phyloP scores from a whole-genome alignment of 2,329 filamentous ascomycete genomes.

The Ophiostoma angusticollis region DNA sequence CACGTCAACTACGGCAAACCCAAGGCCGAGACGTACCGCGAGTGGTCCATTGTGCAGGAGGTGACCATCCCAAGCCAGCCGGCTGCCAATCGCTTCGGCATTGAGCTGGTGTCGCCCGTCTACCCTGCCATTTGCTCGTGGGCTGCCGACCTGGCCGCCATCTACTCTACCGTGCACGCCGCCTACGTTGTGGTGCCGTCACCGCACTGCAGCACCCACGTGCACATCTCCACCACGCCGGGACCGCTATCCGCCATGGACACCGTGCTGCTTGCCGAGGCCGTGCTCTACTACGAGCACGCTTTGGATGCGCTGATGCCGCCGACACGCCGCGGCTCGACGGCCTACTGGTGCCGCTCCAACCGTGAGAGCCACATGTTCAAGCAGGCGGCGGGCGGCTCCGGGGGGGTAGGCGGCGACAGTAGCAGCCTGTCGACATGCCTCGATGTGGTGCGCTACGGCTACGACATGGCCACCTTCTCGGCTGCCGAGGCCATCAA shows the following conservation, averaged over 20 bases:
- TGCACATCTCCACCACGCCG: constrained; percentile 22
- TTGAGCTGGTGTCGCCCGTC: constrained; percentile 22
- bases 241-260: constrained; percentile 18
- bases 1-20: constrained; percentile 21
- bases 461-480: constrained; percentile 1
- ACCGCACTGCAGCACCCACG: constrained; percentile 24
- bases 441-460: constrained; percentile 16
- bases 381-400: constrained; percentile 7
- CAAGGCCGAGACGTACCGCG: constrained; percentile 21
- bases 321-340: constrained; percentile 13
- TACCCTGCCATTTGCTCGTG: constrained; percentile 19
- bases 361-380: constrained; percentile 21
- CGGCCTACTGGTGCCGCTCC: constrained; percentile 24
- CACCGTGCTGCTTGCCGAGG: constrained; percentile 18
- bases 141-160: constrained; percentile 18
- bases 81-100: constrained; percentile 20
- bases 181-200: constrained; percentile 17
- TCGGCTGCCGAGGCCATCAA: constrained; percentile 19
- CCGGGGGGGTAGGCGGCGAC: constrained; percentile 19
- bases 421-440: constrained; percentile 11
- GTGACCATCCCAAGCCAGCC: constrained; percentile 23
- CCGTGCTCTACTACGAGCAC: constrained; percentile 22
- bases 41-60: constrained; percentile 27
- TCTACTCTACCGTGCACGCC: constrained; percentile 20
- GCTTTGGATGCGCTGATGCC: constrained; percentile 23